Conservation (phyloP, 805 yeast genomes). For the Lipomyces starkeyi region DNA sequence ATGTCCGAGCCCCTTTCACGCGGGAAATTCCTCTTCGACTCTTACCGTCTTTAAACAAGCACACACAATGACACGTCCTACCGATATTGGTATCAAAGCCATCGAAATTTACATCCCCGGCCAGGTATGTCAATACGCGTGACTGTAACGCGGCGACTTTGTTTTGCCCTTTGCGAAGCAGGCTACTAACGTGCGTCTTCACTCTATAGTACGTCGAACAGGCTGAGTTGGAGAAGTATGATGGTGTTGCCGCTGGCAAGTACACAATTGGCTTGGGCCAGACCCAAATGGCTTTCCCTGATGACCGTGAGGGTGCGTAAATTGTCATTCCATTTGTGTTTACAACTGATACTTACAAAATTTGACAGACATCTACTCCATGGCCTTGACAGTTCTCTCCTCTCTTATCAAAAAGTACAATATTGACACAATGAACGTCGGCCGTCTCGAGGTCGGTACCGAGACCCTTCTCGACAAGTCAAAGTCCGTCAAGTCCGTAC, state of each 20-base stretch:
- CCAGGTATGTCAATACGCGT: slow-evolving; percentile 54
- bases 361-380: slow-evolving; percentile 80
- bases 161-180: neutral
- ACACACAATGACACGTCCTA: slow-evolving; percentile 52
- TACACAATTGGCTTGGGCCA: slow-evolving; percentile 99
- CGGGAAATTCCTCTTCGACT: neutral
- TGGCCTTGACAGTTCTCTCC: slow-evolving; percentile 86
- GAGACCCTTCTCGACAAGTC: slow-evolving; percentile 97
- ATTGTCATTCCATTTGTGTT: neutral
- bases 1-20: neutral
- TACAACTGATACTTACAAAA: neutral
- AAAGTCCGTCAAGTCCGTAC: slow-evolving; percentile 92
- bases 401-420: slow-evolving; percentile 78
- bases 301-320: slow-evolving; percentile 75
- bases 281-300: slow-evolving; percentile 96
- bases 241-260: slow-evolving; percentile 89
- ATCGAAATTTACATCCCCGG: slow-evolving; percentile 90
- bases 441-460: slow-evolving; percentile 97
- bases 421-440: slow-evolving; percentile 80
- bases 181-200: slow-evolving; percentile 5
- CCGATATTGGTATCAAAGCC: slow-evolving; percentile 96
- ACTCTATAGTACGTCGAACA: slow-evolving; percentile 71
- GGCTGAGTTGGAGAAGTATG: slow-evolving; percentile 80
- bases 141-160: neutral
- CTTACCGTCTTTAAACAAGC: neutral